These are phyloP conservation scores for Phaseolus lunatus DNA, from an alignment of 306 rosid species.

Conservation along the genomic window DNA sequence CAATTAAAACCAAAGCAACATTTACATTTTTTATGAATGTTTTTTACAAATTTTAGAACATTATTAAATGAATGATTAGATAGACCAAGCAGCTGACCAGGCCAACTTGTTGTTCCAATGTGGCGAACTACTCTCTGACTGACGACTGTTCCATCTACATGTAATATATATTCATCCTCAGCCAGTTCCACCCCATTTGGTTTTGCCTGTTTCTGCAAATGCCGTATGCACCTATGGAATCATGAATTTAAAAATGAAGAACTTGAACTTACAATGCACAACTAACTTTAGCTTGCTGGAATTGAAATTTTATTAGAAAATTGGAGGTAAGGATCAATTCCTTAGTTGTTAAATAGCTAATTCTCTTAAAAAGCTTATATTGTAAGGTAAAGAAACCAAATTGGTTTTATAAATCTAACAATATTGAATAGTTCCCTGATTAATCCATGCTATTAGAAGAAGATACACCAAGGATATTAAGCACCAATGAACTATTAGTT, in stretches of 20 bases:
- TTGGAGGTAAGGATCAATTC: not conserved
- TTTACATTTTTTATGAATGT: not conserved
- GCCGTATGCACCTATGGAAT: slow-evolving; percentile 61
- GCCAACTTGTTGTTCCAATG: slow-evolving; percentile 91
- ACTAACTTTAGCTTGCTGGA: no score
- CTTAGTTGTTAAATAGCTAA: not conserved
- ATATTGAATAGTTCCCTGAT: no score
- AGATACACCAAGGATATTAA: no score
- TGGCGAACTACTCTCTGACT: slow-evolving; percentile 89
- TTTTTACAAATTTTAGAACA: slow-evolving; percentile 8
- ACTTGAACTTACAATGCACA: not conserved
- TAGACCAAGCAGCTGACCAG: slow-evolving; percentile 62
- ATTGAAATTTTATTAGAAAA: no score
- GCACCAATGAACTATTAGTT: no score
- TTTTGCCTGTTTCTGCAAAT: slow-evolving; percentile 69
- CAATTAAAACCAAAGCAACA: slow-evolving; percentile 32
- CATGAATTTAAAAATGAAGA: slow-evolving; percentile 16
- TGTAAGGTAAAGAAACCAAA: not conserved
- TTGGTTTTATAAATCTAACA: no score
- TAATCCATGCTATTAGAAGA: no score
- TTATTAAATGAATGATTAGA: slow-evolving; percentile 16
- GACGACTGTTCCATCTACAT: slow-evolving; percentile 91
- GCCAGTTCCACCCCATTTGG: slow-evolving; percentile 81
- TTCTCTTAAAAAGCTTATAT: not conserved
- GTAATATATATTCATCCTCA: slow-evolving; percentile 82